phyloP scores from a whole-genome alignment of 108 stramenopile species.

The Fragilariopsis cylindrus region DNA sequence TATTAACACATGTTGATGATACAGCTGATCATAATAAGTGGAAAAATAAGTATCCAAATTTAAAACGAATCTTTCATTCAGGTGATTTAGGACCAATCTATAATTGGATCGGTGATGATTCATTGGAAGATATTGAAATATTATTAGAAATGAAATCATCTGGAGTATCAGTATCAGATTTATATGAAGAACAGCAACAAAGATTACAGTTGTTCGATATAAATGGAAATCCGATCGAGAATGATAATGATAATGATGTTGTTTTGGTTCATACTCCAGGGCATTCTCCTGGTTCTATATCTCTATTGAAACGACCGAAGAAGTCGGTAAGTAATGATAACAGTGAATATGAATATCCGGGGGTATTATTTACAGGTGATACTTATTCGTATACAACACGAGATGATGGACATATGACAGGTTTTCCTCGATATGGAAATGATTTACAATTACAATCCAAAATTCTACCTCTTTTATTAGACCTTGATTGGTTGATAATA shows the following conservation, averaged over 20 bases:
- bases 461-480: conserved; percentile 30
- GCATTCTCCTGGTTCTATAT: conserved; percentile 70
- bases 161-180: not conserved
- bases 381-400: conserved; percentile 59
- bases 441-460: conserved; percentile 39
- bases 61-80: conserved; percentile 71
- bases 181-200: not conserved
- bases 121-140: conserved; percentile 63
- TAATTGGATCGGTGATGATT: conserved; percentile 69
- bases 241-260: conserved; percentile 16
- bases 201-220: conserved; percentile 31
- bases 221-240: conserved; percentile 37
- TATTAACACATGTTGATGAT: conserved; percentile 76
- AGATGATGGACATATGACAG: conserved; percentile 55
- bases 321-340: not conserved
- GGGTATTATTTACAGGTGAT: conserved; percentile 70
- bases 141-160: conserved; percentile 25
- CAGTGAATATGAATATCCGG: not conserved
- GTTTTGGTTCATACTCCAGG: conserved; percentile 71
- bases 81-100: conserved; percentile 55
- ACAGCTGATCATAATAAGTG: conserved; percentile 72
- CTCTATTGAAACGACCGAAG: conserved; percentile 40
- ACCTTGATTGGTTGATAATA: conserved; percentile 46
- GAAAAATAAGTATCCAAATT: conserved; percentile 47
- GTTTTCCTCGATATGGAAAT: conserved; percentile 66